Evolutionary conservation across 2,329 filamentous ascomycete species (phyloP).

Genomic region (Penicillium sclerotiorum): DNA sequence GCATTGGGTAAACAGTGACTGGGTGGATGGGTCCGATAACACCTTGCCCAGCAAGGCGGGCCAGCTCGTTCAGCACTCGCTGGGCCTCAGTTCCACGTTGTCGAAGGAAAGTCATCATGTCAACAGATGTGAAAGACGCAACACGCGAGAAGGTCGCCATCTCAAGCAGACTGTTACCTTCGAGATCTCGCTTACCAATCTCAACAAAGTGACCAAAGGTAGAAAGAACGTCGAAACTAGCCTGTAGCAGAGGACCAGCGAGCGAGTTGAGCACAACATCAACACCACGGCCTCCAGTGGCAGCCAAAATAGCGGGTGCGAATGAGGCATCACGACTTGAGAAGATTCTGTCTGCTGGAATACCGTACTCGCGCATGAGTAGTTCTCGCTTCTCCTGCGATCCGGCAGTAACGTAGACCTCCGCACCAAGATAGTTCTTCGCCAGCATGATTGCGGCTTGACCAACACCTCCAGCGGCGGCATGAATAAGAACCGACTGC

Average conservation of each 20-base stretch:
- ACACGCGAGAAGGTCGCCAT: slow-evolving; percentile 17
- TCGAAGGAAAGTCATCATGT: slow-evolving; percentile 4
- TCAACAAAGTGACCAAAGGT: slow-evolving; percentile 14
- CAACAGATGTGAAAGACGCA: slow-evolving; percentile 10
- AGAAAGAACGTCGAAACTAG: slow-evolving; percentile 14
- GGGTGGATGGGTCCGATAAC: slow-evolving; percentile 32
- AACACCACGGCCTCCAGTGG: neutral
- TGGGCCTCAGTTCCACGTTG: neutral
- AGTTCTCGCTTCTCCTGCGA: neutral
- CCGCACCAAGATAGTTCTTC: neutral
- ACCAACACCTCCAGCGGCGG: neutral
- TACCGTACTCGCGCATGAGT: neutral
- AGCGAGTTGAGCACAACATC: slow-evolving; percentile 8
- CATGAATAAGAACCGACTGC: neutral
- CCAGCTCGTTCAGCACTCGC: neutral
- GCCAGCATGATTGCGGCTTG: neutral
- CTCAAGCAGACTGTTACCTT: slow-evolving; percentile 18
- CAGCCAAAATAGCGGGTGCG: neutral
- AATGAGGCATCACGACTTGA: slow-evolving; percentile 2
- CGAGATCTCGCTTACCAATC: slow-evolving; percentile 10
- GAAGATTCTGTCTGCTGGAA: neutral
- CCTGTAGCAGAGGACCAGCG: slow-evolving; percentile 5
- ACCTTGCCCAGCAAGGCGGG: slow-evolving; percentile 12
- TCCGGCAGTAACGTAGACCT: neutral
- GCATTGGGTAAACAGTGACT: neutral